Evolutionary conservation across 1,284 basidiomycete species (phyloP), one percentile per base, ranked within the genome.

Genomic region (Ganoderma lucidum): DNA sequence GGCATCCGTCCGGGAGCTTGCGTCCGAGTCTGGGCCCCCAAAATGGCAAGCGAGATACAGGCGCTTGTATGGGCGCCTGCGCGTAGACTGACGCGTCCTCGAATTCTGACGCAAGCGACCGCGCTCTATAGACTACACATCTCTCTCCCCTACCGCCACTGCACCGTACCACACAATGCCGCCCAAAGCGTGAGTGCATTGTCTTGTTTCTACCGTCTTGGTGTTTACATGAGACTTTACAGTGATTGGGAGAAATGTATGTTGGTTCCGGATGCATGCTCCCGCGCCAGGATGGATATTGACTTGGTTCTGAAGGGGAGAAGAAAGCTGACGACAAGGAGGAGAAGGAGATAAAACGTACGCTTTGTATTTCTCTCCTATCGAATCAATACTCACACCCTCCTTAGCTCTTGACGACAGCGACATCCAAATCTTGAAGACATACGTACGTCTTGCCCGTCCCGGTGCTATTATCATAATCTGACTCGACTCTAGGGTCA

Each of bases 361-460:
- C 70, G 91, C 62, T 28, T 39, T 28, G n/a, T 3, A 6, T 45
- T 45, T 66, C 10, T 19, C 42, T 58, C 32, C 32, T 6, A 8
- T 9, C 17, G 35, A 9, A 68, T 5, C 1, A 68, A 68, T 45
- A 70, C 71, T 76, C 37, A 80, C 30, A 39, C 15, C 5, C 35
- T 70, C 66, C 63, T 51, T 78, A 93, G 97, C 94, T 63, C 91
- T 99, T 73, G 98, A 99, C 79, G 98, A 99, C 78, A 97, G 95
- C 71, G 98, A 99, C 80, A 99, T 99, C 69, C 97, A 99, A 82
- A 97, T 99, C 71, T 89, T 99, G 75, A 98, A 99, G 86, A 99
- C 98, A 71, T 99, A 99, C 81, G 96, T 92, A 80, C 35, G 70
- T 58, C 66, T 85, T 73, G 67, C 19, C 44, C 64, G 42, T 56